phyloP scores from a whole-genome alignment of 164 flowering plant genomes.

The Sedum album region DNA sequence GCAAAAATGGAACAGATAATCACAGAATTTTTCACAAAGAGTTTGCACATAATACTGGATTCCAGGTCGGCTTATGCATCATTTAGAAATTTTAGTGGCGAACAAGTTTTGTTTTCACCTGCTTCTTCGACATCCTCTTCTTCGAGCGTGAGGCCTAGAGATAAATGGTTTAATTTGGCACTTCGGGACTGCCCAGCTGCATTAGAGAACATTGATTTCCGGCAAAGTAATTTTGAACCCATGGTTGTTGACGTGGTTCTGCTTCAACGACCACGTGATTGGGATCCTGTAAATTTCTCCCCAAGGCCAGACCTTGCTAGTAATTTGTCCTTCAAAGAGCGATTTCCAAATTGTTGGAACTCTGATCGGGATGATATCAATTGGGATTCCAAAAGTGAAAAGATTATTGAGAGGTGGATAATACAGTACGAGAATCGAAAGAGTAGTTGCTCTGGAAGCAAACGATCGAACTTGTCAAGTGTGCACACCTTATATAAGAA shows the following conservation, averaged over 20 bases:
- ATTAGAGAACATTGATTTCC: conserved; percentile 61
- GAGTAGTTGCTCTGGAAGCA: conserved; percentile 28
- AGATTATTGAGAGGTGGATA: conserved; percentile 85
- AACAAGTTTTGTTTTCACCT: conserved; percentile 51
- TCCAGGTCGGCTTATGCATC: conserved; percentile 60
- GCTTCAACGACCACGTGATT: conserved; percentile 32
- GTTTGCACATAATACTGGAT: conserved; percentile 74
- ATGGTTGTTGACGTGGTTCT: conserved; percentile 77
- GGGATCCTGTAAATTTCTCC: conserved; percentile 29
- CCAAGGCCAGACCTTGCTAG: conserved; percentile 28
- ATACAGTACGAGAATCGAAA: conserved; percentile 69
- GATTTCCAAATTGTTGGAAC: conserved; percentile 25
- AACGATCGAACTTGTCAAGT: conserved; percentile 34
- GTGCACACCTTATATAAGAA: conserved; percentile 53
- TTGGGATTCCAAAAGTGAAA: conserved; percentile 38
- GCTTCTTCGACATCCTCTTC: conserved; percentile 77
- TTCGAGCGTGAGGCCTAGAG: conserved; percentile 66
- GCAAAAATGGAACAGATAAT: conserved; percentile 75
- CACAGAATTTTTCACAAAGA: conserved; percentile 68
- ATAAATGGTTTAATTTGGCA: conserved; percentile 86
- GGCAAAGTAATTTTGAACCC: conserved; percentile 69
- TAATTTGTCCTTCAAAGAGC: conserved; percentile 35
- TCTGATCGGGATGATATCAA: conserved; percentile 42
- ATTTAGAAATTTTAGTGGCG: conserved; percentile 72
- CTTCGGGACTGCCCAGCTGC: conserved; percentile 80